Conservation (phyloP, 192 early-diverging fungal genomes). For the Umbelopsis vinacea region DNA sequence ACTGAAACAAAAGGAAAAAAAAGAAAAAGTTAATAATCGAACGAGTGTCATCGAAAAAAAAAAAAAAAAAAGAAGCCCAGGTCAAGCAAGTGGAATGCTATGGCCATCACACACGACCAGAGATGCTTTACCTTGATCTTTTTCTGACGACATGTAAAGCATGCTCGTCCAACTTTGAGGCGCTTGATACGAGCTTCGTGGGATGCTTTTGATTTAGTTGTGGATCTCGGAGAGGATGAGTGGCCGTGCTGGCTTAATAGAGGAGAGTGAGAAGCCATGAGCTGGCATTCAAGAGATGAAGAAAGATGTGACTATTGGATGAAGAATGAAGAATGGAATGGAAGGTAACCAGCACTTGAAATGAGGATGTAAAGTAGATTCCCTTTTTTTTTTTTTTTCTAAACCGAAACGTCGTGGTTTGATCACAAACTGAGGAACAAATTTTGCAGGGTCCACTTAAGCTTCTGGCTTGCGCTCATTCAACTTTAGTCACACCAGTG, state of each 20-base stretch:
- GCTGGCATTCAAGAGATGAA: not conserved
- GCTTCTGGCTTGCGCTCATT: not conserved
- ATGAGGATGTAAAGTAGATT: too few relatives aligned
- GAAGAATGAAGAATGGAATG: not conserved
- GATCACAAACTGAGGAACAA: not conserved
- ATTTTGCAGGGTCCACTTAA: slow-evolving; percentile 14
- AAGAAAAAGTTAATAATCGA: slow-evolving; percentile 4
- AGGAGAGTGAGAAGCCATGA: slow-evolving; percentile 22
- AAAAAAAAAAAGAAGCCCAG: not conserved
- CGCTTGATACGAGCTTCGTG: slow-evolving; percentile 28
- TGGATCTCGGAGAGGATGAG: slow-evolving; percentile 5
- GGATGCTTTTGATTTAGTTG: not conserved
- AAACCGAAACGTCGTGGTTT: too few relatives aligned
- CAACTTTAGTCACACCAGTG: not conserved
- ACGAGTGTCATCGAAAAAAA: not conserved
- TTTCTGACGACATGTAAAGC: slow-evolving; percentile 41
- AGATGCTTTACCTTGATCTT: slow-evolving; percentile 40
- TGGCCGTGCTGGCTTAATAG: not conserved
- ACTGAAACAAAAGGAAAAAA: slow-evolving; percentile 28
- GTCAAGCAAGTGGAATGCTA: too few relatives aligned
- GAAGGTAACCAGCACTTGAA: not conserved
- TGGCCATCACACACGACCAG: too few relatives aligned
- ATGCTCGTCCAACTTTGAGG: slow-evolving; percentile 41
- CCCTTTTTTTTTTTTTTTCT: not conserved
- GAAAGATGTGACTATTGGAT: not conserved